A percentile compares a stretch with the other conserved stretches of the same genome.
Conservation (phyloP, 176 grass and related monocot genomes). For the Chrysopogon serrulatus region DNA sequence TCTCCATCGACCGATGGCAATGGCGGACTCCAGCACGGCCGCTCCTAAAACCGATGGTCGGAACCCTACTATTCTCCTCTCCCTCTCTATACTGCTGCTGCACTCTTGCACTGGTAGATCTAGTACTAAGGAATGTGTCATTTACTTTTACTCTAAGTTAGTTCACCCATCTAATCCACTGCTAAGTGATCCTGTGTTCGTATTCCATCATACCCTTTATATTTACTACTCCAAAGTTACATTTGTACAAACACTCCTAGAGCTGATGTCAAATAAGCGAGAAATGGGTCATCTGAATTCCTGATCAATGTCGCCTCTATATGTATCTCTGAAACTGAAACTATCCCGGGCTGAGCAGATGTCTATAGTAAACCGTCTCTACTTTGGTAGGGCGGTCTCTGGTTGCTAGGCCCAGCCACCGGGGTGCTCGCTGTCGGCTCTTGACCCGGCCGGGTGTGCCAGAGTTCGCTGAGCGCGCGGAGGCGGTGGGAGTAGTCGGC, state of each 20-base stretch:
- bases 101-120: no score
- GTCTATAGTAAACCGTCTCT: not conserved
- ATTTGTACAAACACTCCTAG: not conserved
- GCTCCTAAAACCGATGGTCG: no score
- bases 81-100: no score
- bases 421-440: not conserved
- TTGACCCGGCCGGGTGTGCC: conserved; percentile 27
- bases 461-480: conserved; percentile 61
- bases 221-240: not conserved
- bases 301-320: not conserved
- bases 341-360: not conserved
- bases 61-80: no score
- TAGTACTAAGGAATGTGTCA: no score
- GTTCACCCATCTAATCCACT: no score
- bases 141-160: no score
- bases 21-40: no score
- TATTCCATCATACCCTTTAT: no score
- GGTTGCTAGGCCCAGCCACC: not conserved
- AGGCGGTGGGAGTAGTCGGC: conserved; percentile 70
- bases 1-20: no score
- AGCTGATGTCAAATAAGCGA: not conserved
- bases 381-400: not conserved
- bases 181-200: no score
- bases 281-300: not conserved
- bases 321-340: not conserved